A percentile compares a stretch with the other conserved stretches of the same genome.
phyloP scores from a whole-genome alignment of 1,139 yeast species.

The Candida neerlandica region DNA sequence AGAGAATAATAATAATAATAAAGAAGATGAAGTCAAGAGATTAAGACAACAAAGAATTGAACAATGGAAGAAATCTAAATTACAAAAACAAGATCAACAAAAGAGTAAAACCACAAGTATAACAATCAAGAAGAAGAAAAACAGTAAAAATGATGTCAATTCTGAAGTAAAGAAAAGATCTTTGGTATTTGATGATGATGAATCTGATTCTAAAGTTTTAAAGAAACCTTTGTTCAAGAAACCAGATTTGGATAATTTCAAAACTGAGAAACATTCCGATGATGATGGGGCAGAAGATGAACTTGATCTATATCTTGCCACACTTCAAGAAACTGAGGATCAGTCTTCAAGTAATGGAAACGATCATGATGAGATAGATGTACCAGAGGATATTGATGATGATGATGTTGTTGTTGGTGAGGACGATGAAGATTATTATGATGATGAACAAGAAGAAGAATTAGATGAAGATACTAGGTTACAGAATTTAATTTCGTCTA shows the following conservation, averaged over 20 bases:
- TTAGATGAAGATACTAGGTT: constrained; percentile 25
- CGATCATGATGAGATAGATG: not conserved
- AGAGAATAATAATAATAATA: constrained; percentile 1
- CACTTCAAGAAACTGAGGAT: constrained; percentile 6
- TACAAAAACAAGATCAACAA: constrained; percentile 15
- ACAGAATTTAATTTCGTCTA: constrained; percentile 27
- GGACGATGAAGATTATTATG: constrained; percentile 9
- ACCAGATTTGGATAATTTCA: constrained; percentile 18
- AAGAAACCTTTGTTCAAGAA: constrained; percentile 27
- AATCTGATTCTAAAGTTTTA: constrained; percentile 22
- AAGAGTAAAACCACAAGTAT: constrained; percentile 2
- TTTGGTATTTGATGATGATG: constrained; percentile 20
- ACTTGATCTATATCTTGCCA: constrained; percentile 23
- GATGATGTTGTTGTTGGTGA: constrained; percentile 7
- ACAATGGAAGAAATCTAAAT: constrained; percentile 41
- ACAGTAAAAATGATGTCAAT: not conserved
- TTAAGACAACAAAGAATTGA: constrained; percentile 36
- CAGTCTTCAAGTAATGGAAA: not conserved
- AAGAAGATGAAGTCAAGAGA: constrained; percentile 20
- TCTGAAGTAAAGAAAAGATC: constrained; percentile 9
- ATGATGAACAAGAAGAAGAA: constrained; percentile 11
- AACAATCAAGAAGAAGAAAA: constrained; percentile 7
- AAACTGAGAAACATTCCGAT: constrained; percentile 4
- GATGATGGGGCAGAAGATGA: constrained; percentile 23
- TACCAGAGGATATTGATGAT: constrained; percentile 5